These are phyloP conservation scores for Aspergillus ostianus DNA, from an alignment of 495 filamentous ascomycete species.

Conservation along the genomic window DNA sequence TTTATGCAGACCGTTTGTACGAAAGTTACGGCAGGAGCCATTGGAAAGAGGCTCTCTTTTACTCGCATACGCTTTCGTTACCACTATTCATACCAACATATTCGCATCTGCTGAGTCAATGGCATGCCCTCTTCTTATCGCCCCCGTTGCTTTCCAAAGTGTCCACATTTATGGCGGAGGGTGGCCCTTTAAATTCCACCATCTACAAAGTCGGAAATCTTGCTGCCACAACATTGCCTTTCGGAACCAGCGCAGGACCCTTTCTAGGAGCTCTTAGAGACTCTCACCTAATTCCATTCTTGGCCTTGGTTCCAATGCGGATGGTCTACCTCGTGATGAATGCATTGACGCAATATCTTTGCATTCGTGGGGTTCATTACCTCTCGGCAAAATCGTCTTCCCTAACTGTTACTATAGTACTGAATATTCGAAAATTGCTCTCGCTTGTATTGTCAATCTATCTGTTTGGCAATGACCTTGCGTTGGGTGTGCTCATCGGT, in stretches of 20 bases:
- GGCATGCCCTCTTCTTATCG: conserved; percentile 45
- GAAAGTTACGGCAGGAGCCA: conserved; percentile 72
- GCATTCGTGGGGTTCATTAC: conserved; percentile 92
- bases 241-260: not conserved
- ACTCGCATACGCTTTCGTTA: conserved; percentile 77
- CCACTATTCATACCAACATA: conserved; percentile 59
- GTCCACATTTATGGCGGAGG: conserved; percentile 8
- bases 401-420: conserved; percentile 89
- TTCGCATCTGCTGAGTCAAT: conserved; percentile 47
- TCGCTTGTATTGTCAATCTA: conserved; percentile 87
- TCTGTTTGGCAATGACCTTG: conserved; percentile 83
- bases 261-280: not conserved
- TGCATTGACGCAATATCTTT: conserved; percentile 87
- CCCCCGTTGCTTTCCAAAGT: conserved; percentile 36
- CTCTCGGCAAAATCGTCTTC: conserved; percentile 83
- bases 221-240: not conserved
- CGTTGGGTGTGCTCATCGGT: conserved; percentile 71
- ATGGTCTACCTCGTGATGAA: conserved; percentile 73
- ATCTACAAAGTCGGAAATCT: not conserved
- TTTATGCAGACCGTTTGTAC: conserved; percentile 91
- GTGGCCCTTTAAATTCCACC: not conserved
- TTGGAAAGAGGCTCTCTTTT: conserved; percentile 97
- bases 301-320: conserved; percentile 61
- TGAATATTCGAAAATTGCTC: conserved; percentile 94
- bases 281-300: conserved; percentile 6